Evolutionary conservation across 148 eudicot genomes (phyloP).

Genomic region (Chenopodium quinoa): DNA sequence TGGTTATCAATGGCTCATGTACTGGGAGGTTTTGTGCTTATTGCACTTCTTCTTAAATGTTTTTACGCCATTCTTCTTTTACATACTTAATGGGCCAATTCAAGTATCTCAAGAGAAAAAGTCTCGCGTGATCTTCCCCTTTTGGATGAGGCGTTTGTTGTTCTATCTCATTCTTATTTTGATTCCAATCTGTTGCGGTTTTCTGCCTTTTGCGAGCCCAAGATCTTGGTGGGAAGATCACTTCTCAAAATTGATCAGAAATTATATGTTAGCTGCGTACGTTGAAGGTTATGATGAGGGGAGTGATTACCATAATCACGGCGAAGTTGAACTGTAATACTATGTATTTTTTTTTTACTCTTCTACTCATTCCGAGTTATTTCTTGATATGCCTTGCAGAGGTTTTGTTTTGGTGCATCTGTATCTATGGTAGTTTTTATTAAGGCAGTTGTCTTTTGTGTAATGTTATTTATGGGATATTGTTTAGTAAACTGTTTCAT

Average conservation of each 20-base stretch:
- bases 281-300: constrained; percentile 19
- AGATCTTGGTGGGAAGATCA: constrained; percentile 85
- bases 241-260: constrained; percentile 35
- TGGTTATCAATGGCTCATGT: constrained; percentile 70
- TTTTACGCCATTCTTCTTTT: constrained; percentile 41
- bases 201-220: constrained; percentile 68
- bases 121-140: constrained; percentile 36
- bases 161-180: constrained; percentile 43
- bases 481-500: background rate
- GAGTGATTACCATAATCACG: background rate
- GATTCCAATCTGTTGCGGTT: constrained; percentile 71
- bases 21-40: constrained; percentile 65
- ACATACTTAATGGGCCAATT: constrained; percentile 62
- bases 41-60: constrained; percentile 61
- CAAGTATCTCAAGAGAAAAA: constrained; percentile 29
- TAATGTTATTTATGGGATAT: background rate
- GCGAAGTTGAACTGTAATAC: background rate
- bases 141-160: constrained; percentile 54
- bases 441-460: background rate
- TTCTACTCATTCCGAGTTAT: background rate
- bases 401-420: constrained; percentile 1
- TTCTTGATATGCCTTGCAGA: background rate
- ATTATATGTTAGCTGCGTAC: constrained; percentile 29
- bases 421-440: background rate
- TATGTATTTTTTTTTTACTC: background rate